Conservation (phyloP, 2,329 filamentous ascomycete species). For the Aspergillus arachidicola region DNA sequence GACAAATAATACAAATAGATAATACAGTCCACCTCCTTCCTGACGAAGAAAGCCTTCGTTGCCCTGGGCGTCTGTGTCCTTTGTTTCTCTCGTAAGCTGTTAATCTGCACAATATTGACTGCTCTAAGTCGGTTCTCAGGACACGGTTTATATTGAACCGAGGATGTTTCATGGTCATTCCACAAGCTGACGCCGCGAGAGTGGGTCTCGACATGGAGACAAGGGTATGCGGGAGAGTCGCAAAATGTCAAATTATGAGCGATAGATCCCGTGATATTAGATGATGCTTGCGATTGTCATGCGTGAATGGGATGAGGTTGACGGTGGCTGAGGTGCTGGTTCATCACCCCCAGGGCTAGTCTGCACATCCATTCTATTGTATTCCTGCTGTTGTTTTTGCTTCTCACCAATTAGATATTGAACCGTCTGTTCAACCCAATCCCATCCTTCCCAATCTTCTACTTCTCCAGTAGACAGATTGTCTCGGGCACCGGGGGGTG, state of each 20-base stretch:
- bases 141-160: background rate
- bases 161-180: background rate
- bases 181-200: background rate
- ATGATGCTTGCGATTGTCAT: slow-evolving; percentile 53
- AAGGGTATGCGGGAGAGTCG: background rate
- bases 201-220: background rate
- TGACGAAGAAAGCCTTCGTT: background rate
- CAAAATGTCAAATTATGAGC: background rate
- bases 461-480: slow-evolving; percentile 56
- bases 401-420: slow-evolving; percentile 57
- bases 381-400: slow-evolving; percentile 34
- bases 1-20: slow-evolving; percentile 9
- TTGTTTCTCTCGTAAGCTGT: background rate
- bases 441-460: slow-evolving; percentile 80
- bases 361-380: slow-evolving; percentile 39
- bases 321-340: slow-evolving; percentile 28
- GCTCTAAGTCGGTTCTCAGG: background rate
- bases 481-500: slow-evolving; percentile 17
- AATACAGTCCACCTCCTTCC: background rate
- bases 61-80: background rate
- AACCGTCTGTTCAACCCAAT: slow-evolving; percentile 67
- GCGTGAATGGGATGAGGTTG: slow-evolving; percentile 40
- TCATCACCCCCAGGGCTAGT: slow-evolving; percentile 23
- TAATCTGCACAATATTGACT: background rate
- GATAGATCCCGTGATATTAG: slow-evolving; percentile 21